Conservation (phyloP, 1,284 basidiomycete species). For the Ganoderma meredithae region DNA sequence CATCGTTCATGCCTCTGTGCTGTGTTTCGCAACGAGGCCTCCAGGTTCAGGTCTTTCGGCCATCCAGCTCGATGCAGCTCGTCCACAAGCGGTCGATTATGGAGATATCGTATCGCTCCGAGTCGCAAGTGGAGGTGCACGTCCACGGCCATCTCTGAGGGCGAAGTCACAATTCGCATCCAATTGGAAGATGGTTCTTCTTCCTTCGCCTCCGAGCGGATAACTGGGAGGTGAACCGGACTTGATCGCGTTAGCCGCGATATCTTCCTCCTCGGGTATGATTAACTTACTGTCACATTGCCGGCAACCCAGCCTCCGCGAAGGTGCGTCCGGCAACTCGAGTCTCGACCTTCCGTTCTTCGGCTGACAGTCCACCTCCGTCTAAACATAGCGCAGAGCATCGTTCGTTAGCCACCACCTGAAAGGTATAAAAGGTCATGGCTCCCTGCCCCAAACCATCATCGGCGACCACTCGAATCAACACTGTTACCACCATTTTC, state of each 20-base stretch:
- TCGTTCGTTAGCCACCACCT: constrained; percentile 1
- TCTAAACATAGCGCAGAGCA: not conserved
- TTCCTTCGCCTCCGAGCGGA: not conserved
- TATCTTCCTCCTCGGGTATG: not conserved
- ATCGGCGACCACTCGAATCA: not conserved
- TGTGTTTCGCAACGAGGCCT: too few relatives aligned
- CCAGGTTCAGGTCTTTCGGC: too few relatives aligned
- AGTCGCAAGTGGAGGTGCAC: too few relatives aligned
- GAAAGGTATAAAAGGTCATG: not conserved
- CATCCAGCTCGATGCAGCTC: too few relatives aligned
- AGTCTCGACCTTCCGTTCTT: not conserved
- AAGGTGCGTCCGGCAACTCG: constrained; percentile 3
- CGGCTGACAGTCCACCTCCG: not conserved
- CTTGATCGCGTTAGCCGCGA: not conserved
- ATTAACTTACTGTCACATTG: not conserved
- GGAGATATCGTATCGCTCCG: too few relatives aligned
- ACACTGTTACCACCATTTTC: not conserved
- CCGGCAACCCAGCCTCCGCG: constrained; percentile 3
- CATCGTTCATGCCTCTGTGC: too few relatives aligned
- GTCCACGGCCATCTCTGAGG: not conserved
- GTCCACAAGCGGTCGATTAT: too few relatives aligned
- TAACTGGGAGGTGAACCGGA: not conserved
- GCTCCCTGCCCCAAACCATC: not conserved
- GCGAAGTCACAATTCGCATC: not conserved
- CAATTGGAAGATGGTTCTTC: not conserved